Evolutionary conservation across 2,329 filamentous ascomycete genomes (phyloP), one percentile per base, ranked within the genome.

Genomic region (Arthroderma uncinatum): DNA sequence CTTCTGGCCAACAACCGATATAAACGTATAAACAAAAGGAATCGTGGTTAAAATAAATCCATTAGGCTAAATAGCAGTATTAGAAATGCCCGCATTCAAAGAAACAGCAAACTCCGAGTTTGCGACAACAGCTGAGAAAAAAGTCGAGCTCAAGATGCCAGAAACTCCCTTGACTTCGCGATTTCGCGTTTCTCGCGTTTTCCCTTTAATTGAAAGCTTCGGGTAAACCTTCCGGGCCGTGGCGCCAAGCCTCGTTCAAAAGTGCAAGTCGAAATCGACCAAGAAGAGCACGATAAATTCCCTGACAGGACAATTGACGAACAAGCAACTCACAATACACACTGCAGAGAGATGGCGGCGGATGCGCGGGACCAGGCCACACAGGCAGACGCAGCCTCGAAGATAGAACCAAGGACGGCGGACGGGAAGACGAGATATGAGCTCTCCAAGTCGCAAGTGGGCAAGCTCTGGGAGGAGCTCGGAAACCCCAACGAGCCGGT

Each of bases 401-500:
- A 42, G 16, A 56, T 23, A n/a, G 63, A 57, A 54, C 44, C 57
- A n/a, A 53, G 61, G 16, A 56, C 61, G 1, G 60, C 62, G 54
- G 58, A 64, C 40, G 66, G 64, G 30, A 72, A 69, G 60, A 66
- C 70, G n/a, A 73, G 70, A 61, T 67, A 73, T 63, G 72, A 75
- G 54, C 66, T 71, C 25, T 68, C 73, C 23, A 70, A 74, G 64
- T 73, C 73, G 36, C 74, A 76, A 66, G 73, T 72, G 42, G 72
- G 71, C 59, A 76, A 77, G 66, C 64, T 76, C 65, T 75, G 74
- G 73, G 74, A 75, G 54, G 73, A 72, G 30, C 74, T 76, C 59
- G 73, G 74, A 33, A 73, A 72, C 59, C 73, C 74, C 9, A 70
- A 73, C 59, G 73, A 79, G 58, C 78, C 75, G 52, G 76, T 77